Percentiles rank a stretch among this genome's conserved stretches.
phyloP scores from a whole-genome alignment of 31 red algal species.

The Porphyra umbilicalis region DNA sequence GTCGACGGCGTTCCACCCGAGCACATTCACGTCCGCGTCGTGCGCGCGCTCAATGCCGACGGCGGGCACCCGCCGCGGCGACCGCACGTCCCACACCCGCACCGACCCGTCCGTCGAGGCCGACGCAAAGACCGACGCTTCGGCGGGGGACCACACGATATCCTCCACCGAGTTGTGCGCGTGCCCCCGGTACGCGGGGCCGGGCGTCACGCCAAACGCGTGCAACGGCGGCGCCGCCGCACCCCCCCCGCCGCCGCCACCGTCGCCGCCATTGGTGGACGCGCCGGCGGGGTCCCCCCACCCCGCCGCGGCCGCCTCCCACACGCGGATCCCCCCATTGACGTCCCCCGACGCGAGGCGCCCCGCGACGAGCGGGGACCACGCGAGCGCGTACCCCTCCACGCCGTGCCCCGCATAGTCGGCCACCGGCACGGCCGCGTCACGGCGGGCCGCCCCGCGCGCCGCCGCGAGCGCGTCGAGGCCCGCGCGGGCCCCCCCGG shows the following conservation, averaged over 20 bases:
- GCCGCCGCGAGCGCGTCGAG: background rate
- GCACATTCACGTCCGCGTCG: slow-evolving; percentile 72
- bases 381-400: slow-evolving; percentile 70
- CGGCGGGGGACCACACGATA: slow-evolving; percentile 73
- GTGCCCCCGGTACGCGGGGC: background rate
- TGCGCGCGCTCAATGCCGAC: slow-evolving; percentile 52
- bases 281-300: slow-evolving; percentile 15
- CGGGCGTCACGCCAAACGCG: background rate
- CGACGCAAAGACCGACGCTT: slow-evolving; percentile 66
- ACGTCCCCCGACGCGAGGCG: slow-evolving; percentile 50
- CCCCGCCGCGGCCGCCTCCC: slow-evolving; percentile 14
- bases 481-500: background rate
- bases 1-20: slow-evolving; percentile 76
- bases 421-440: background rate
- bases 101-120: slow-evolving; percentile 69
- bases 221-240: background rate
- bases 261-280: slow-evolving; percentile 11
- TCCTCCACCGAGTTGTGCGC: slow-evolving; percentile 36
- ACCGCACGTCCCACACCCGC: slow-evolving; percentile 61
- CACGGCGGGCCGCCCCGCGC: background rate
- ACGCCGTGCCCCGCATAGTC: slow-evolving; percentile 17
- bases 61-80: slow-evolving; percentile 15
- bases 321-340: slow-evolving; percentile 36
- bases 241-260: slow-evolving; percentile 4
- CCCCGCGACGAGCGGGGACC: slow-evolving; percentile 32